Percentiles rank a stretch among this genome's conserved stretches.
phyloP scores from a whole-genome alignment of 2,329 filamentous ascomycete species.

The Podosphaera fusca region DNA sequence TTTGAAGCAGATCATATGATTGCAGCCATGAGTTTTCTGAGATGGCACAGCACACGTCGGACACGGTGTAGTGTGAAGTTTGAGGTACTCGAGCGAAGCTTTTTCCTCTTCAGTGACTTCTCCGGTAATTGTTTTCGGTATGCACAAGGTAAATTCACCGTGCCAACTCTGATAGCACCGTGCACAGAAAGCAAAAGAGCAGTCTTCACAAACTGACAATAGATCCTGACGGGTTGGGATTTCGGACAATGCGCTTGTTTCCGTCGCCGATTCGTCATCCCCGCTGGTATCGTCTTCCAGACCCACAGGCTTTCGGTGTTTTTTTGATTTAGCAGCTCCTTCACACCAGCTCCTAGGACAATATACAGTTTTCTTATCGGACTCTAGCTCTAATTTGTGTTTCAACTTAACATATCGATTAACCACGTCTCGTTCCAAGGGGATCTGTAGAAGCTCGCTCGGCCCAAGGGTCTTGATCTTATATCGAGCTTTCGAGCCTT shows the following conservation, averaged over 20 bases:
- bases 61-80: slow-evolving; percentile 62
- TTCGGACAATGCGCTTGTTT: slow-evolving; percentile 10
- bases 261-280: slow-evolving; percentile 26
- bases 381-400: slow-evolving; percentile 78
- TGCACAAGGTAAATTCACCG: slow-evolving; percentile 54
- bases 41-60: slow-evolving; percentile 67
- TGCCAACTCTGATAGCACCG: slow-evolving; percentile 64
- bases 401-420: slow-evolving; percentile 75
- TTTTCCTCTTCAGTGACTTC: slow-evolving; percentile 69
- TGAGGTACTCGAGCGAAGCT: slow-evolving; percentile 66
- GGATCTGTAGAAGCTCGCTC: slow-evolving; percentile 62
- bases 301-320: slow-evolving; percentile 46
- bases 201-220: slow-evolving; percentile 71
- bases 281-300: slow-evolving; percentile 35
- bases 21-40: slow-evolving; percentile 85
- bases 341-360: slow-evolving; percentile 87
- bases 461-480: slow-evolving; percentile 52
- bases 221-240: slow-evolving; percentile 28
- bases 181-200: slow-evolving; percentile 67
- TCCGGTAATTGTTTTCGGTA: slow-evolving; percentile 37
- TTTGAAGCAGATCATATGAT: slow-evolving; percentile 85
- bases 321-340: slow-evolving; percentile 58
- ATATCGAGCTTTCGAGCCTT: slow-evolving; percentile 21
- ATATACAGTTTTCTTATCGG: slow-evolving; percentile 77
- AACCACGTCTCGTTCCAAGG: slow-evolving; percentile 45